Percentiles rank a stretch among this genome's conserved stretches.
These are phyloP conservation scores for Carex kokanica DNA, from an alignment of 176 grass and related monocot species.

Conservation along the genomic window DNA sequence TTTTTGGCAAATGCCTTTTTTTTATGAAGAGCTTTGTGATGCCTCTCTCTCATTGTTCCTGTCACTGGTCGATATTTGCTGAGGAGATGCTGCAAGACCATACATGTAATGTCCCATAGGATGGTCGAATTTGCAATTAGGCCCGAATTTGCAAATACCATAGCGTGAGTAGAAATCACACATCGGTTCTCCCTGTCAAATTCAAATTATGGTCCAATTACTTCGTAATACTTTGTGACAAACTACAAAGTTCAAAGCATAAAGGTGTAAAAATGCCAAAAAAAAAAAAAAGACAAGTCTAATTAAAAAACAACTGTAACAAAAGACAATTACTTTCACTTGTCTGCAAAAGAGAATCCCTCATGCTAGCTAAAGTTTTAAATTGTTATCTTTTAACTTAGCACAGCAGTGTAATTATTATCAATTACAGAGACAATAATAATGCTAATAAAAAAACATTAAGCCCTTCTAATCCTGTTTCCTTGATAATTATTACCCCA, in stretches of 20 bases:
- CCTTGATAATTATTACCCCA: not conserved
- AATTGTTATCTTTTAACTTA: not conserved
- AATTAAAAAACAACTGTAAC: not conserved
- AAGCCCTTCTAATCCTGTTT: not conserved
- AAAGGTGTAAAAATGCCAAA: not conserved
- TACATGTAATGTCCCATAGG: conserved; percentile 61
- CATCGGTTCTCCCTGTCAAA: conserved; percentile 61
- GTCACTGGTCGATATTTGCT: conserved; percentile 51
- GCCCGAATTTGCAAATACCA: conserved; percentile 80
- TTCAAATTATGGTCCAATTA: not conserved
- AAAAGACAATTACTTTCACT: not conserved
- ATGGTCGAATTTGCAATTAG: conserved; percentile 93
- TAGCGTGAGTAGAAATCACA: conserved; percentile 82
- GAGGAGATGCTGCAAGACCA: conserved; percentile 45
- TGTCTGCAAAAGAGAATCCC: not conserved
- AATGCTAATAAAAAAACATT: not conserved
- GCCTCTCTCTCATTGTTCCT: conserved; percentile 56
- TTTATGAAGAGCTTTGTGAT: conserved; percentile 44
- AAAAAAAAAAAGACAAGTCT: not conserved
- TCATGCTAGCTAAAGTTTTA: not conserved
- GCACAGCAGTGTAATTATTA: not conserved
- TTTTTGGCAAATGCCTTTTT: not conserved
- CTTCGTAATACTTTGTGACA: not conserved
- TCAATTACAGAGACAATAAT: not conserved
- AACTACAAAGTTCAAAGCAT: not conserved